Percentiles rank a stretch among this genome's conserved stretches.
These are phyloP conservation scores for Sugiyamaella castrensis DNA, from an alignment of 1,139 yeast genomes.

Conservation along the genomic window DNA sequence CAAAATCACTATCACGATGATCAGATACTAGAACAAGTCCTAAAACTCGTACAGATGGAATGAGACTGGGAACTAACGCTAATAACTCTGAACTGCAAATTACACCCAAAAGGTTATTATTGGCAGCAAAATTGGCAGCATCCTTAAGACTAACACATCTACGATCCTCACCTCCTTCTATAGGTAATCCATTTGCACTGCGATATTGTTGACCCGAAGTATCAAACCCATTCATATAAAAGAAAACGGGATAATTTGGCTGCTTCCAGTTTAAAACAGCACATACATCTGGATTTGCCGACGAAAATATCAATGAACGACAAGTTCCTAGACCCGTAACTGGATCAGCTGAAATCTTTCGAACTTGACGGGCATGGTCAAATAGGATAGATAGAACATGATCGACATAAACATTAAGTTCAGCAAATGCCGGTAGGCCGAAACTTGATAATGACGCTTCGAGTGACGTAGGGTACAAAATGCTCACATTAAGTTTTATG, in stretches of 20 bases:
- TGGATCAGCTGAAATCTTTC: conserved; percentile 25
- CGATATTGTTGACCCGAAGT: conserved; percentile 35
- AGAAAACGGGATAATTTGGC: conserved; percentile 93
- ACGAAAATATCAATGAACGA: conserved; percentile 75
- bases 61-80: conserved; percentile 68
- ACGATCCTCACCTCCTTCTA: conserved; percentile 37
- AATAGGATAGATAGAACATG: conserved; percentile 67
- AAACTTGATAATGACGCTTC: conserved; percentile 53
- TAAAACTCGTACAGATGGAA: conserved; percentile 70
- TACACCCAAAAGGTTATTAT: conserved; percentile 80
- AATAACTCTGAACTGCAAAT: conserved; percentile 71
- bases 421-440: conserved; percentile 43
- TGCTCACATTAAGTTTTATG: conserved; percentile 72
- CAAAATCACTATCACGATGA: conserved; percentile 27
- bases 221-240: conserved; percentile 56
- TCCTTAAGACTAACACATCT: conserved; percentile 56
- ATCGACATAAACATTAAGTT: conserved; percentile 75
- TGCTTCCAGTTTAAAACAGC: conserved; percentile 96
- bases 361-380: conserved; percentile 56
- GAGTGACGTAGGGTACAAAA: conserved; percentile 72
- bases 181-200: conserved; percentile 38
- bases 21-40: conserved; percentile 81
- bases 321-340: conserved; percentile 26
- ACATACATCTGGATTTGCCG: conserved; percentile 84
- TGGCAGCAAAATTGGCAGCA: conserved; percentile 68